A percentile compares a stretch with the other conserved stretches of the same genome.
Evolutionary conservation across 192 early-diverging fungal genomes (phyloP).

Genomic region (Entomortierella lignicola): DNA sequence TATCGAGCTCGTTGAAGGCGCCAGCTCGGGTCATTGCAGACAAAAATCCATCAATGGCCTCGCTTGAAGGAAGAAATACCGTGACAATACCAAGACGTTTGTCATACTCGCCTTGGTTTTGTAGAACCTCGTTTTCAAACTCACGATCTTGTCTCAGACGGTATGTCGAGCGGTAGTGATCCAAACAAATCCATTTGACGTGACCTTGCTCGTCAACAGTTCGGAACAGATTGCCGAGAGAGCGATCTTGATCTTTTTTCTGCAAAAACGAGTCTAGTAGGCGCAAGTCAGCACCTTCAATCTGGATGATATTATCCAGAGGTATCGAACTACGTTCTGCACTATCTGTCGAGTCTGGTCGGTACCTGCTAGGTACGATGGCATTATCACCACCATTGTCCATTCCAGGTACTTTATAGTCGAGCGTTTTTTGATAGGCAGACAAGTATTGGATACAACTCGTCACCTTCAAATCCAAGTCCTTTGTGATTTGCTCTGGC

Average conservation of each 20-base stretch:
- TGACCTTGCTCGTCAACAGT: constrained; percentile 38
- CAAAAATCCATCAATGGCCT: constrained; percentile 25
- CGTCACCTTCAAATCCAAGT: constrained; percentile 15
- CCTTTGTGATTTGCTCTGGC: constrained; percentile 10
- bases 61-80: constrained; percentile 20
- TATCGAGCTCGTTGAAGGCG: constrained; percentile 36
- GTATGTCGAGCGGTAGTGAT: constrained; percentile 44
- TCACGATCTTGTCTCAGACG: constrained; percentile 32
- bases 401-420: constrained; percentile 6
- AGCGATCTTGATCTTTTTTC: constrained; percentile 33
- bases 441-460: constrained; percentile 20
- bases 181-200: constrained; percentile 50
- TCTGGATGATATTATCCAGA: constrained; percentile 9
- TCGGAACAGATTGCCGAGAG: constrained; percentile 41
- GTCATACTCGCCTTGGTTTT: constrained; percentile 34
- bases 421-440: constrained; percentile 12
- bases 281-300: constrained; percentile 47
- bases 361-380: not conserved
- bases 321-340: too few relatives aligned
- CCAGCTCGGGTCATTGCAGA: constrained; percentile 28
- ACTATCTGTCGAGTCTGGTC: not conserved
- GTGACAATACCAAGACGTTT: constrained; percentile 33
- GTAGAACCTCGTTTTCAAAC: constrained; percentile 29
- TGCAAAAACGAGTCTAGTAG: constrained; percentile 22
- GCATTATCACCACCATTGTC: not conserved